Percentiles rank a stretch among this genome's conserved stretches.
These are phyloP conservation scores for Leptosphaerulina australis DNA, from an alignment of 2,329 filamentous ascomycete species.

Conservation along the genomic window DNA sequence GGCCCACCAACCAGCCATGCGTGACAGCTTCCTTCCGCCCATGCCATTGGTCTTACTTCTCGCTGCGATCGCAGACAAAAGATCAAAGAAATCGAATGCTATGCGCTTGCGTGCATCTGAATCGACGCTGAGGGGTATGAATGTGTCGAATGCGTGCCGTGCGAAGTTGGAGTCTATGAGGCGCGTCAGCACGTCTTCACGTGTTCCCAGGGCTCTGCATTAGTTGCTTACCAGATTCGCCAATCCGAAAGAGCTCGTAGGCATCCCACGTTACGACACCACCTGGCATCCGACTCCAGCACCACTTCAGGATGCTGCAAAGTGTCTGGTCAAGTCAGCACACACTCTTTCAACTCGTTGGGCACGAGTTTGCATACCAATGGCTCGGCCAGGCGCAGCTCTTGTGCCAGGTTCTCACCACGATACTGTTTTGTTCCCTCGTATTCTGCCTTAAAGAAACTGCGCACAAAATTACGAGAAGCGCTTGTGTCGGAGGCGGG, in stretches of 20 bases:
- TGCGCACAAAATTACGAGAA: slow-evolving; percentile 88
- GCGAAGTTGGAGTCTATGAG: slow-evolving; percentile 83
- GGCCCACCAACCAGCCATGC: slow-evolving; percentile 98
- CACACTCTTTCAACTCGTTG: slow-evolving; percentile 7
- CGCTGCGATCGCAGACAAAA: slow-evolving; percentile 87
- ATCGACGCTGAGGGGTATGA: slow-evolving; percentile 92
- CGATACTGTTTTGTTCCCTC: slow-evolving; percentile 62
- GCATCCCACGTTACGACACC: slow-evolving; percentile 97
- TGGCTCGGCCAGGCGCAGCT: slow-evolving; percentile 89
- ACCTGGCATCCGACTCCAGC: slow-evolving; percentile 89
- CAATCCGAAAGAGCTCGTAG: slow-evolving; percentile 93
- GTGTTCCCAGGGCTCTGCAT: slow-evolving; percentile 2
- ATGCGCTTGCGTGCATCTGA: slow-evolving; percentile 84
- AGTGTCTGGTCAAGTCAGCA: slow-evolving; percentile 68
- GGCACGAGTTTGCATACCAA: slow-evolving; percentile 67
- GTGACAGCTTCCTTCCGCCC: slow-evolving; percentile 88
- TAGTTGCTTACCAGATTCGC: slow-evolving; percentile 75
- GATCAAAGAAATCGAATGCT: slow-evolving; percentile 95
- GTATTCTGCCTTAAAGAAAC: slow-evolving; percentile 79
- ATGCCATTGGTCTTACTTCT: slow-evolving; percentile 93
- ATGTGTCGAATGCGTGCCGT: slow-evolving; percentile 91
- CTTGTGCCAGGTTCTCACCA: slow-evolving; percentile 77
- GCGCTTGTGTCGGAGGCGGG: slow-evolving; percentile 90
- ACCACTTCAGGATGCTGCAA: slow-evolving; percentile 96
- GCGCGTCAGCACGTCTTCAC: slow-evolving; percentile 26